phyloP scores from a whole-genome alignment of 345 rosid species.

The Populus euphratica region DNA sequence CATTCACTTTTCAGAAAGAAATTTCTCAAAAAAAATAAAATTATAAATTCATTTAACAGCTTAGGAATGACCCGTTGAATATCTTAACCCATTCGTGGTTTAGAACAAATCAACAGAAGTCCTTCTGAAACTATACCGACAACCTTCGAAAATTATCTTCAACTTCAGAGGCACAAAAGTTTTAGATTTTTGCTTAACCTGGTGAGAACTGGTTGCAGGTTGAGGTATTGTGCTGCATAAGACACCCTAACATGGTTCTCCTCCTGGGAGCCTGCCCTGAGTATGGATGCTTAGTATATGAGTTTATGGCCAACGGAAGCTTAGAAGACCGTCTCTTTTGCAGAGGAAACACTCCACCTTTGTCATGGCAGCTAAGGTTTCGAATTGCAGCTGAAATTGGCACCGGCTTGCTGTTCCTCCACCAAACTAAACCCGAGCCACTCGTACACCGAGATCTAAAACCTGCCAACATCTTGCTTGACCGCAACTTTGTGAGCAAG shows the following conservation, averaged over 20 bases:
- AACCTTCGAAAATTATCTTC: not conserved
- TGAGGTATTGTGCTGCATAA: constrained; percentile 78
- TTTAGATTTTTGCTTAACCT: not conserved
- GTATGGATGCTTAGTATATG: constrained; percentile 86
- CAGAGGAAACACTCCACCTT: constrained; percentile 53
- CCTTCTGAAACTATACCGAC: not conserved
- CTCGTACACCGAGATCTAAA: constrained; percentile 86
- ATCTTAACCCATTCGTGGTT: not conserved
- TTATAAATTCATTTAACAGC: not conserved
- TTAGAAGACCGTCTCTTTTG: constrained; percentile 74
- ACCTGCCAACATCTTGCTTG: constrained; percentile 80
- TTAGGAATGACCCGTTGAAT: not conserved
- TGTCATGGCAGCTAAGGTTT: constrained; percentile 84
- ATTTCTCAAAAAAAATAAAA: not conserved
- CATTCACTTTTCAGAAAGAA: not conserved
- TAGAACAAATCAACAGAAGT: not conserved
- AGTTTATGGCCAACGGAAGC: constrained; percentile 87
- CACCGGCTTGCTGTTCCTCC: constrained; percentile 69
- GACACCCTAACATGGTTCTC: constrained; percentile 91
- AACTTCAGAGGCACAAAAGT: too few species aligned
- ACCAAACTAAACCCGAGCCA: constrained; percentile 90
- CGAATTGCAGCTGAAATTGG: constrained; percentile 79
- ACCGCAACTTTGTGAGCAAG: constrained; percentile 83
- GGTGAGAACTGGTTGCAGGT: constrained; percentile 43
- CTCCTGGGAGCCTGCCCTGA: constrained; percentile 90